Conservation (phyloP, 2,329 filamentous ascomycete genomes). For the Emergomyces pasteurianus region DNA sequence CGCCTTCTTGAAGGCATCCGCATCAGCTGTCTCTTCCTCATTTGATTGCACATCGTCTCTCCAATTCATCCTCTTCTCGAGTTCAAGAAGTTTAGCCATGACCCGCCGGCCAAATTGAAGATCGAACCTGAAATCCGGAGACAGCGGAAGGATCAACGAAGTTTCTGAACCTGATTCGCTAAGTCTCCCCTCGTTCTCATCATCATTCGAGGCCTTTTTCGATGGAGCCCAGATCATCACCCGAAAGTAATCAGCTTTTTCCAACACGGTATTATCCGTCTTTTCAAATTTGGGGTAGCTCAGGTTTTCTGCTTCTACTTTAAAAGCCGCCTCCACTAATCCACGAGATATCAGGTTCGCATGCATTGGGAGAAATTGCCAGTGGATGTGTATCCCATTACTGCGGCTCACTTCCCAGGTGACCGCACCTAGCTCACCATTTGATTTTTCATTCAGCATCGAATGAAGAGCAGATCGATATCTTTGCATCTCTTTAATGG, state of each 20-base stretch:
- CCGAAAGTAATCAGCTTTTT: conserved; percentile 57
- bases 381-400: conserved; percentile 76
- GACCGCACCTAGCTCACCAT: conserved; percentile 59
- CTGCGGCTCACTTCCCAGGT: conserved; percentile 85
- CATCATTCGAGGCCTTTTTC: conserved; percentile 18
- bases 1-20: conserved; percentile 62
- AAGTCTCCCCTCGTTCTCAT: conserved; percentile 1
- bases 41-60: conserved; percentile 67
- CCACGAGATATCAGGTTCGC: conserved; percentile 55
- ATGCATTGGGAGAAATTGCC: conserved; percentile 79
- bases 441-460: conserved; percentile 49
- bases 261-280: conserved; percentile 29
- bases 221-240: conserved; percentile 60
- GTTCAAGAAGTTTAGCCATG: conserved; percentile 69
- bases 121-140: conserved; percentile 65
- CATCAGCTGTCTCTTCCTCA: conserved; percentile 68
- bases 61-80: conserved; percentile 75
- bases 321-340: conserved; percentile 78
- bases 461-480: conserved; percentile 67
- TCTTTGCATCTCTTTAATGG: conserved; percentile 68
- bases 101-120: conserved; percentile 82
- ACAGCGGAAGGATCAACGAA: conserved; percentile 62
- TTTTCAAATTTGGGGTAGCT: conserved; percentile 44
- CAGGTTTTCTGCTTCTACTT: conserved; percentile 71
- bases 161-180: conserved; percentile 44